Base-by-base conservation (phyloP, 2,329 filamentous ascomycete species). In the Ceratocystis eucalypticola region DNA sequence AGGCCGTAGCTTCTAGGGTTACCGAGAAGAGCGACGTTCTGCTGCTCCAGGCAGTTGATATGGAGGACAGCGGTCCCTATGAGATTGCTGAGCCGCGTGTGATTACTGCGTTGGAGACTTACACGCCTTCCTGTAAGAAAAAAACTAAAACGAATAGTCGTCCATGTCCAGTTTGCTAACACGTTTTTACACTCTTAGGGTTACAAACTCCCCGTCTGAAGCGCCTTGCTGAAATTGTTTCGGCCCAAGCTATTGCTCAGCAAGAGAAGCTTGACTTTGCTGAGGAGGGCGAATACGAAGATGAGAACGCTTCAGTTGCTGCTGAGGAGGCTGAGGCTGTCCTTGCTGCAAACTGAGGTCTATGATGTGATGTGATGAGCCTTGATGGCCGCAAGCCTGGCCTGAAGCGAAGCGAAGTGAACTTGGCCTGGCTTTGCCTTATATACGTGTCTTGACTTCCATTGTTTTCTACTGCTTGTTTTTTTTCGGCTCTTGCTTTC, bases 1-100 rank as follows among this genome's bases (percentile, higher is more conserved):
- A 99, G 80, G 94, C 94, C 6, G 95, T 99, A 65, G 94, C 95
- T 6, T 96, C 91, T 48, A 84, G 92, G 65, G 94, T 99, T 61
- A 97, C 93, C 1, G 94, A 99, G 79, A 99, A 99, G 86, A 95
- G 91, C 72, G 94, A 97, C 72, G 92, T 97, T 2, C 82, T 99
- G 64, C 84, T 99, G 67, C 82, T 99, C 61, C 88, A 93, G 67
- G 91, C 94, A 62, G 92, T 99, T 68, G 94, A 99, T 75, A 96
- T 99, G 92, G 94, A 99, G 73, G 94, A 99, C 77, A 96, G 91
- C 72, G 94, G 94, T 28, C 94, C 93, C 30, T 99, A 99, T 74
- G 94, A 97, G 77, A 99, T 99, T 75, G 94, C 94, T 15, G 94
- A 99, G 76, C 94, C 94, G 33, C 85, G 94, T 74, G 89, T 91